phyloP scores from a whole-genome alignment of 129 eudicot species.

The Chrysanthemum seticuspe region DNA sequence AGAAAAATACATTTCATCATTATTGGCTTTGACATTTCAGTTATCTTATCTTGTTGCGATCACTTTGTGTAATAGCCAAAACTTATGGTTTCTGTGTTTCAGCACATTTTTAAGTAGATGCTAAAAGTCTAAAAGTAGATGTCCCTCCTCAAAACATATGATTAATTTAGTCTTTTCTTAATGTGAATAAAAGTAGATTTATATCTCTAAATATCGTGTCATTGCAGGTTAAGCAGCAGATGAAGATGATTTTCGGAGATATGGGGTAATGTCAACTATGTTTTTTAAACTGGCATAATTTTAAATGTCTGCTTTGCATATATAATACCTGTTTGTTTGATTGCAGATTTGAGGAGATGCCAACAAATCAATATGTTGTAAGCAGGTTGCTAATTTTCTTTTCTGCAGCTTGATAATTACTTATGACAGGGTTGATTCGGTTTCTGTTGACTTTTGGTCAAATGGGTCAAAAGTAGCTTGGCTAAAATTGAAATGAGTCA shows the following conservation, averaged over 20 bases:
- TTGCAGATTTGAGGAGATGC: conserved; percentile 98
- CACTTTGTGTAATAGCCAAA: background rate
- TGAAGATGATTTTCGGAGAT: conserved; percentile 83
- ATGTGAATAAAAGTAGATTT: conserved; percentile 4
- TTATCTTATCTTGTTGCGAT: background rate
- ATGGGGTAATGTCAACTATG: conserved; percentile 69
- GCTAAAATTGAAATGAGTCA: no score
- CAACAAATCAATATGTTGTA: conserved; percentile 88
- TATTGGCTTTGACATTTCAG: background rate
- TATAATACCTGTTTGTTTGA: conserved; percentile 23
- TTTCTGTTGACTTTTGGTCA: no score
- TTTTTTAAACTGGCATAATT: conserved; percentile 15
- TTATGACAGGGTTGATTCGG: no score
- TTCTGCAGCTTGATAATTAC: background rate
- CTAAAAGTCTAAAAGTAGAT: no score
- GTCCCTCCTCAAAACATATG: no score
- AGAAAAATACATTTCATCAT: conserved; percentile 21
- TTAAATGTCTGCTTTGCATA: background rate
- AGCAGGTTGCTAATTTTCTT: conserved; percentile 62
- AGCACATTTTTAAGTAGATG: no score
- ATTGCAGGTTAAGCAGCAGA: conserved; percentile 69
- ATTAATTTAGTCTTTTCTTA: no score
- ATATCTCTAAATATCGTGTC: conserved; percentile 14
- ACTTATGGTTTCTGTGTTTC: no score
- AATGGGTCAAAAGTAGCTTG: no score